Percentiles rank a stretch among this genome's conserved stretches.
Evolutionary conservation across 495 filamentous ascomycete species (phyloP).

Genomic region (Niebla homalea): DNA sequence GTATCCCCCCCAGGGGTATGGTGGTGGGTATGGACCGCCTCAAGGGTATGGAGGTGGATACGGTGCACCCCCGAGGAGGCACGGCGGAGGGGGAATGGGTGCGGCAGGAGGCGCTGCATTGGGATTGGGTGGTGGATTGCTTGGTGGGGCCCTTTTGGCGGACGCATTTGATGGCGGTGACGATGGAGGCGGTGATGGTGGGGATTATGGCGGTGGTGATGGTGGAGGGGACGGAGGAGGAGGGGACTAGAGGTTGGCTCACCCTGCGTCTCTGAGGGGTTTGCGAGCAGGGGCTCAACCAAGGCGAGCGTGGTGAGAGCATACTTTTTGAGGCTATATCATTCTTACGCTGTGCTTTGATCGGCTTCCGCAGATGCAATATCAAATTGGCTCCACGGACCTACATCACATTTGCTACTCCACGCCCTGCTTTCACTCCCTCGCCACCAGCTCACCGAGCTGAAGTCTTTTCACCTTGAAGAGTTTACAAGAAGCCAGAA

Average conservation of each 20-base stretch:
- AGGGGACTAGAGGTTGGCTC: background rate
- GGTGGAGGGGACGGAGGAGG: constrained; percentile 32
- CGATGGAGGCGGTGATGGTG: constrained; percentile 11
- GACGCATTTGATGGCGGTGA: constrained; percentile 47
- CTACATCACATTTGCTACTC: no score
- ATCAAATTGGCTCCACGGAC: no score
- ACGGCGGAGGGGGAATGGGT: constrained; percentile 46
- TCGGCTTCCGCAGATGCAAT: no score
- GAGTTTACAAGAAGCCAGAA: no score
- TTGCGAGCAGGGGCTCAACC: background rate
- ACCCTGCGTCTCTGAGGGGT: background rate
- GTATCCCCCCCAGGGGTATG: constrained; percentile 20
- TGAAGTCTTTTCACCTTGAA: no score
- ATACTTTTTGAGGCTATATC: background rate
- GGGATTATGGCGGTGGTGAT: constrained; percentile 26
- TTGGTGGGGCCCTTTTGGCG: constrained; percentile 57
- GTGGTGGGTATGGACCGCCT: constrained; percentile 25
- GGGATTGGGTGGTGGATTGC: constrained; percentile 61
- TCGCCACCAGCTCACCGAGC: no score
- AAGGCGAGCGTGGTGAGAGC: background rate
- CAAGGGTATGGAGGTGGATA: constrained; percentile 27
- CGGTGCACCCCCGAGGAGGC: constrained; percentile 17
- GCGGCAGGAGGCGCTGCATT: constrained; percentile 57
- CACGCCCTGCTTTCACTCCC: no score
- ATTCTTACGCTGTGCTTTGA: no score